Evolutionary conservation across 2,329 filamentous ascomycete species (phyloP).

Genomic region (Elsinoe batatas): DNA sequence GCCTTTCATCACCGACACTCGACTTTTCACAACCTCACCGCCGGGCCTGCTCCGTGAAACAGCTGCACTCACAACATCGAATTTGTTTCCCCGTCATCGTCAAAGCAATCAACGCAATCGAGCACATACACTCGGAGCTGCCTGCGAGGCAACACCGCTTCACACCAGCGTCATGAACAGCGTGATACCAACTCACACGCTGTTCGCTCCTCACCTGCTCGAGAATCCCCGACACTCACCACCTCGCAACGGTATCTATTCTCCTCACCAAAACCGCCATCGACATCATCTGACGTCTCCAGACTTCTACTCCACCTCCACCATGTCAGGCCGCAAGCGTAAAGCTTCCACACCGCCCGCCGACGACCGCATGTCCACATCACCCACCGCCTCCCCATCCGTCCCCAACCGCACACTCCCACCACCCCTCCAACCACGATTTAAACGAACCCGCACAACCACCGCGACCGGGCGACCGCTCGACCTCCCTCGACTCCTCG

Average conservation of each 20-base stretch:
- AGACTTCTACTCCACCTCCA: constrained; percentile 31
- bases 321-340: constrained; percentile 58
- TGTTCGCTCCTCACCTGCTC: constrained; percentile 53
- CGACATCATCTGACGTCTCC: constrained; percentile 25
- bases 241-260: constrained; percentile 46
- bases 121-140: background rate
- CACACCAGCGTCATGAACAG: constrained; percentile 46
- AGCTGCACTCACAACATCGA: background rate
- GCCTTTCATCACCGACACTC: constrained; percentile 1
- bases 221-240: constrained; percentile 51
- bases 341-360: constrained; percentile 65
- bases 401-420: constrained; percentile 56
- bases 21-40: background rate
- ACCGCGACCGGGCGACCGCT: constrained; percentile 53
- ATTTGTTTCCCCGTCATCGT: background rate
- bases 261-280: constrained; percentile 20
- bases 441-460: constrained; percentile 60
- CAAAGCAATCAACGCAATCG: background rate
- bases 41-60: background rate
- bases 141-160: constrained; percentile 9
- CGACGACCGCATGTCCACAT: constrained; percentile 71
- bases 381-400: constrained; percentile 72
- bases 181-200: constrained; percentile 47
- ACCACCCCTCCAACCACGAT: constrained; percentile 44
- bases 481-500: constrained; percentile 67